A percentile compares a stretch with the other conserved stretches of the same genome.
phyloP scores from a whole-genome alignment of 2,329 filamentous ascomycete genomes.

The Aspergillus novoparasiticus region DNA sequence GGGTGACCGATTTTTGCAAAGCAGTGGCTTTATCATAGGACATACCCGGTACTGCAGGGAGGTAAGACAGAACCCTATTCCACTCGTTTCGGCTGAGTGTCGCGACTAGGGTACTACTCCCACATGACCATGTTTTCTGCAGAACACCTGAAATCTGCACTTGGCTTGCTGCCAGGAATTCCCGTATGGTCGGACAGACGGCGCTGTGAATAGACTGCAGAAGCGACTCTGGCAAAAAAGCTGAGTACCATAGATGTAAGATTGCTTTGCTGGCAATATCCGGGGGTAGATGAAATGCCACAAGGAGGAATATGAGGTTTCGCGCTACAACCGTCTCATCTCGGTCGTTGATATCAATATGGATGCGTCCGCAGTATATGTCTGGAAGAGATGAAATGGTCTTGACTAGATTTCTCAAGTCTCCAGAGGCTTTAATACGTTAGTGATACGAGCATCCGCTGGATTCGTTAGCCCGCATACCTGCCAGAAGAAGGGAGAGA shows the following conservation, averaged over 20 bases:
- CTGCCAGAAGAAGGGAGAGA: not conserved
- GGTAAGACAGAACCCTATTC: not conserved
- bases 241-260: not conserved
- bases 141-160: not conserved
- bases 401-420: not conserved
- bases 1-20: no score
- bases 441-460: not conserved
- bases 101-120: not conserved
- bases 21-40: no score
- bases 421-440: not conserved
- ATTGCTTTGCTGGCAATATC: not conserved
- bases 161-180: not conserved
- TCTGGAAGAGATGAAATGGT: not conserved
- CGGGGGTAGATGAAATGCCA: not conserved
- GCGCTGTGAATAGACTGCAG: not conserved
- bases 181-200: not conserved
- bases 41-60: no score
- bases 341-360: not conserved
- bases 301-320: not conserved
- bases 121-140: not conserved
- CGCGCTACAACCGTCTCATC: not conserved
- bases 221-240: not conserved
- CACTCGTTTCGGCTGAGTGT: not conserved
- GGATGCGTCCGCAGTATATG: not conserved
- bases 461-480: not conserved